These are phyloP conservation scores for Helminthosporium solani DNA, from an alignment of 2,329 filamentous ascomycete species.

Conservation along the genomic window DNA sequence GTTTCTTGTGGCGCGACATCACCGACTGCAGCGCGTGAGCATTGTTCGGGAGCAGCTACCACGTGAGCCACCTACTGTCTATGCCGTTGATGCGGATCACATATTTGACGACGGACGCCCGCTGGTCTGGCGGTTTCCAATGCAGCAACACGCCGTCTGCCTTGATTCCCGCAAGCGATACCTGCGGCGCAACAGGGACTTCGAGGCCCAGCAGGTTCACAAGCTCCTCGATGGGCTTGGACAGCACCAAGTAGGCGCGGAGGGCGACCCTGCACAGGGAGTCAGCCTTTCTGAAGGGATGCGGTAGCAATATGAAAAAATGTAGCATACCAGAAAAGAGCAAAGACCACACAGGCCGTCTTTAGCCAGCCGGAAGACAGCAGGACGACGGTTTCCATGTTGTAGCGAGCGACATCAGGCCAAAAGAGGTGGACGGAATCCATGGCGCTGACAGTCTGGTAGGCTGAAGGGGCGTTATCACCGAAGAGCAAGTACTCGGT, in stretches of 20 bases:
- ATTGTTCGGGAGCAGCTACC: slow-evolving; percentile 6
- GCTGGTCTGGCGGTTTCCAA: slow-evolving; percentile 75
- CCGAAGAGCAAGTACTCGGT: too few relatives aligned
- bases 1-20: slow-evolving; percentile 79
- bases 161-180: slow-evolving; percentile 87
- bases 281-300: too few relatives aligned
- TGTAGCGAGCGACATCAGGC: slow-evolving; percentile 35
- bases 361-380: slow-evolving; percentile 39
- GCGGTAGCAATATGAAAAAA: too few relatives aligned
- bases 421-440: too few relatives aligned
- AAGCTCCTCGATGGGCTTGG: slow-evolving; percentile 86
- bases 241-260: slow-evolving; percentile 82
- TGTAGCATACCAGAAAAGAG: slow-evolving; percentile 37
- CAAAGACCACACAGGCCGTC: slow-evolving; percentile 36
- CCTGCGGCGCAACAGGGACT: slow-evolving; percentile 83
- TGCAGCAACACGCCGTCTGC: slow-evolving; percentile 84
- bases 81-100: slow-evolving; percentile 92
- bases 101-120: slow-evolving; percentile 76
- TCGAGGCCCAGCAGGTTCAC: slow-evolving; percentile 91
- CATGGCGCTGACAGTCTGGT: too few relatives aligned
- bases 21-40: slow-evolving; percentile 61
- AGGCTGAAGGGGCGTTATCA: too few relatives aligned
- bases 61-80: slow-evolving; percentile 62
- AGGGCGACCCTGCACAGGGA: slow-evolving; percentile 68
- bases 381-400: slow-evolving; percentile 38